Percentiles rank a stretch among this genome's conserved stretches.
phyloP scores from a whole-genome alignment of 805 yeast genomes.

The Suhomyces pyralidae region DNA sequence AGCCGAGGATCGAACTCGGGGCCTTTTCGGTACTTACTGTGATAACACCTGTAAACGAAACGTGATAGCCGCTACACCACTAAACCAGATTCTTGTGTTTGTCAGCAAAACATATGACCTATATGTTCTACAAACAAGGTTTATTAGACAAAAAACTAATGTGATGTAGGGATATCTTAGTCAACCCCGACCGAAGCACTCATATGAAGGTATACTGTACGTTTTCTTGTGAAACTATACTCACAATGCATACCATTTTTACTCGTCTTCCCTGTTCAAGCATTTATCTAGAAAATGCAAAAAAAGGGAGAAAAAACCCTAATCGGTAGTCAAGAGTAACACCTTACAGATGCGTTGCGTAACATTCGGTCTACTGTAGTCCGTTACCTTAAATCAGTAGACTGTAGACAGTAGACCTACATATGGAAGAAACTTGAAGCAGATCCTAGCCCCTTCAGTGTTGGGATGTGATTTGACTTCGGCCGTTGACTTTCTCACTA shows the following conservation, averaged over 20 bases:
- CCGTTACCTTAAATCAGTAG: background rate
- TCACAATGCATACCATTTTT: too few relatives aligned
- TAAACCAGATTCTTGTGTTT: constrained; percentile 19
- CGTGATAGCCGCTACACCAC: constrained; percentile 46
- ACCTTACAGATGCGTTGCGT: background rate
- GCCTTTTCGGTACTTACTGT: constrained; percentile 40
- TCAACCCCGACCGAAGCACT: too few relatives aligned
- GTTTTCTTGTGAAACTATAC: too few relatives aligned
- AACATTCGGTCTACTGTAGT: background rate
- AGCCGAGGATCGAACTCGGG: constrained; percentile 47
- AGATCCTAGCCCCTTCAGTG: too few relatives aligned
- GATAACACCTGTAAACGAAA: constrained; percentile 37
- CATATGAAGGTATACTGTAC: too few relatives aligned
- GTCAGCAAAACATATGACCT: background rate
- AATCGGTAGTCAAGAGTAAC: background rate
- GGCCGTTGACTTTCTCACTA: too few relatives aligned
- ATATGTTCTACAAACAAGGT: too few relatives aligned
- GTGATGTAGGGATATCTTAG: too few relatives aligned
- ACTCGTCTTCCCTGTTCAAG: background rate
- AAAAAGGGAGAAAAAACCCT: too few relatives aligned
- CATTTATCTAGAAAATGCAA: background rate
- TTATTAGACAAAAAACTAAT: too few relatives aligned
- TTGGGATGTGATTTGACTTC: too few relatives aligned
- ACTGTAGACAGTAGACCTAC: background rate
- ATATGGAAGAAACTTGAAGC: background rate